phyloP scores from a whole-genome alignment of 192 early-diverging fungal species.

The Coemansia biformis region DNA sequence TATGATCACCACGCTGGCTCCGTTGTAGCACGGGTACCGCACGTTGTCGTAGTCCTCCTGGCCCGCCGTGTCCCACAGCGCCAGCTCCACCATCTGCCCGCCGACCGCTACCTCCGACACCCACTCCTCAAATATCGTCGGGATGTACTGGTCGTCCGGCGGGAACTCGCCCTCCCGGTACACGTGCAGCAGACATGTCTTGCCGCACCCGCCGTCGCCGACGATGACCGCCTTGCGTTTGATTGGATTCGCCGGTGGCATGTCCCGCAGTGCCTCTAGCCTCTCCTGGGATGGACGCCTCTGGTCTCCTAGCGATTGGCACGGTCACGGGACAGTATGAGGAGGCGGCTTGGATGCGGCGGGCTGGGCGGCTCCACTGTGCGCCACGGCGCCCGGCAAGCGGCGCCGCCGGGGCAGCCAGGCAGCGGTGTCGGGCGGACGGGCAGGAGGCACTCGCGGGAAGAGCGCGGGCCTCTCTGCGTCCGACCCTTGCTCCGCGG shows the following conservation, averaged over 20 bases:
- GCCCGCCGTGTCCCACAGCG: slow-evolving; percentile 95
- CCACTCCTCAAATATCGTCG: slow-evolving; percentile 93
- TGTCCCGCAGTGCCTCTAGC: slow-evolving; percentile 54
- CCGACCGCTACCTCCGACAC: slow-evolving; percentile 84
- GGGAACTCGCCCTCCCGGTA: slow-evolving; percentile 83
- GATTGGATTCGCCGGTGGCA: slow-evolving; percentile 6
- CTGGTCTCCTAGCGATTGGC: no score
- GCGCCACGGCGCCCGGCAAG: no score
- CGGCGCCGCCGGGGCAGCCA: no score
- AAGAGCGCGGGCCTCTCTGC: no score
- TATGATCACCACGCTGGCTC: slow-evolving; percentile 87
- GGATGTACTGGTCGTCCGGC: slow-evolving; percentile 55
- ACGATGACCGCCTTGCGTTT: slow-evolving; percentile 79
- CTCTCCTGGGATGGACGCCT: no score
- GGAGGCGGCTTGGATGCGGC: no score
- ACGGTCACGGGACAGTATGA: no score
- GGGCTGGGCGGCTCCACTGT: no score
- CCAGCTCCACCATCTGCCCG: slow-evolving; percentile 71
- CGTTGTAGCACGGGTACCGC: slow-evolving; percentile 87
- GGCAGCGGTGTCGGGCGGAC: no score
- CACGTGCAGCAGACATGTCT: slow-evolving; percentile 82
- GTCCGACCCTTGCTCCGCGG: no score
- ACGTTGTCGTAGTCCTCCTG: slow-evolving; percentile 97
- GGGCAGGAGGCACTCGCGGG: no score
- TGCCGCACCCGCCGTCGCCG: slow-evolving; percentile 91